Base-by-base conservation (phyloP, 225 moss, liverwort and hornwort species). In the Asterella californica region DNA sequence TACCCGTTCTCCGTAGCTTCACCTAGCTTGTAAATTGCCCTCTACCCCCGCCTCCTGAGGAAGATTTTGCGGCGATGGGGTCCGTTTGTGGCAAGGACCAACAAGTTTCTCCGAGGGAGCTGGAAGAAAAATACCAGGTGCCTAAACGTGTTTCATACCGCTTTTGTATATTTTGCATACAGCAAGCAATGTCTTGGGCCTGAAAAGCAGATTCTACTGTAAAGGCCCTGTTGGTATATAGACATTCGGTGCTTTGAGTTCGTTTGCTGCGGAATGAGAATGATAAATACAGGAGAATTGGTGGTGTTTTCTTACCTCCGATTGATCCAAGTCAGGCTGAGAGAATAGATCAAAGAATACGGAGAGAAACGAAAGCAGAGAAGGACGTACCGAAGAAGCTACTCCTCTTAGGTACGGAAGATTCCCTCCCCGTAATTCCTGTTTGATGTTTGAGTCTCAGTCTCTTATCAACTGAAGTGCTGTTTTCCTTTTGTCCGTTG, bases 51-150 rank as follows among this genome's bases (percentile, higher is more conserved):
- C 1, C 55, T 75, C 9, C 60, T 27, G 77, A 64, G 42, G 76
- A 60, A 76, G 45, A 75, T 61, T 78, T 29, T 72, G 29, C 74
- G 79, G 36, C 14, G 62, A 88, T 88, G 87, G 87, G 87, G 55
- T 82, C 87, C 33, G 11, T 85, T 29, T 88, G 87, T 32, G 83
- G 81, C 37, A 88, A 88, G 72, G 80, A 84, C 54, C 82, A 83
- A 77, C 87, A 88, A 79, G 85, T 88, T 72, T 88, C 87, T 48
- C 87, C 87, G 38, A 78, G 81, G 66, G 87, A 85, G 72, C 87
- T 83, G 63, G 87, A 82, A 61, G 87, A 88, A 68, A 88, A 76
- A 76, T 67, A 74, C 70, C 84, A 88, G 87, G 87, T 87, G 64
- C 15, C 47, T 25, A n/a, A 72, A 25, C 25, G n/a, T 64, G n/a